Evolutionary conservation across 106 monocot genomes (phyloP).

Genomic region (Dendrobium officinale): DNA sequence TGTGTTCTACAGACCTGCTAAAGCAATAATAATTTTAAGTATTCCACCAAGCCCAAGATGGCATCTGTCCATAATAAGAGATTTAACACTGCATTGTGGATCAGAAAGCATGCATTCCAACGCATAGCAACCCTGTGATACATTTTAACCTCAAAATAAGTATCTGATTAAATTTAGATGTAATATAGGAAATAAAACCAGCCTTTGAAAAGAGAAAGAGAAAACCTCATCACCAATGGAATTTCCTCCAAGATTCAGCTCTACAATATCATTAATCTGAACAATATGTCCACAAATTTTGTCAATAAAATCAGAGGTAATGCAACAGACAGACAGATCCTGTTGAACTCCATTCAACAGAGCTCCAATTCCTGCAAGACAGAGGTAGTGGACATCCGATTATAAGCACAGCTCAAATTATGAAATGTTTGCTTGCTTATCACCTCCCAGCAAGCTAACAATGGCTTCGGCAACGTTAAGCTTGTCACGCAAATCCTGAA

Average conservation of each 20-base stretch:
- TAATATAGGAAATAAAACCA: not conserved
- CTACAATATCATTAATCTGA: slow-evolving; percentile 28
- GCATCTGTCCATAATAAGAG: slow-evolving; percentile 55
- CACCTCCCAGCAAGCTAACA: too few species aligned
- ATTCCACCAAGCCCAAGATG: slow-evolving; percentile 65
- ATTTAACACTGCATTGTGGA: slow-evolving; percentile 49
- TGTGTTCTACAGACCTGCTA: slow-evolving; percentile 48
- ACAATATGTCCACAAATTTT: slow-evolving; percentile 39
- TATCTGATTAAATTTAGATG: not conserved
- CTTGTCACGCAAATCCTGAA: too few species aligned
- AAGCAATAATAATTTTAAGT: slow-evolving; percentile 39
- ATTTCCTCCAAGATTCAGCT: slow-evolving; percentile 77
- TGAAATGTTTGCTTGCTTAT: too few species aligned
- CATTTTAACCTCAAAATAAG: slow-evolving; percentile 2
- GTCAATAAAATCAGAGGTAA: slow-evolving; percentile 36
- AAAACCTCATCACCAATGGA: slow-evolving; percentile 62
- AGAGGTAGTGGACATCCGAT: too few species aligned
- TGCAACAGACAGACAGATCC: slow-evolving; percentile 72
- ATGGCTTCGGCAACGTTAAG: too few species aligned
- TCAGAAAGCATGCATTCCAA: slow-evolving; percentile 37
- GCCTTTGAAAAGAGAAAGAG: not conserved
- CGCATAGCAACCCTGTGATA: slow-evolving; percentile 48
- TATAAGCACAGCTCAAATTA: too few species aligned
- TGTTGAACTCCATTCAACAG: too few species aligned
- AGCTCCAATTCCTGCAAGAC: too few species aligned